Percentiles rank a stretch among this genome's conserved stretches.
Evolutionary conservation across 2,329 filamentous ascomycete genomes (phyloP).

Genomic region (Calonectria hongkongensis): DNA sequence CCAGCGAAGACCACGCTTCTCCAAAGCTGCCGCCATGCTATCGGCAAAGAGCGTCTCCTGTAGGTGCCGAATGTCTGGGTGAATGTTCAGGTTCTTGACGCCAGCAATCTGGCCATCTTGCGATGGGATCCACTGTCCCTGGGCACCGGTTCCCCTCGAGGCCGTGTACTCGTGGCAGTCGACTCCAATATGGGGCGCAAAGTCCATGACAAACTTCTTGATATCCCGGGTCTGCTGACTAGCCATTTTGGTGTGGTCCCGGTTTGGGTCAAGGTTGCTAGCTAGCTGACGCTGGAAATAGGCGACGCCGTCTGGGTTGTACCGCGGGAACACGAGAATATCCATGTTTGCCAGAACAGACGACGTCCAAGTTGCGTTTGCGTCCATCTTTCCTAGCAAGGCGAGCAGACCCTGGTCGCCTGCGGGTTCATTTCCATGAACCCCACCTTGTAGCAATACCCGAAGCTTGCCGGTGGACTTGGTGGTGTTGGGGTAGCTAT

Average conservation of each 20-base stretch:
- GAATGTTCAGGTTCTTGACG: conserved; percentile 56
- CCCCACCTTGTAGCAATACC: conserved; percentile 54
- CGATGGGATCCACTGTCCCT: conserved; percentile 51
- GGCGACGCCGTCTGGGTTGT: conserved; percentile 55
- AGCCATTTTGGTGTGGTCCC: conserved; percentile 55
- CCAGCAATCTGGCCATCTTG: conserved; percentile 53
- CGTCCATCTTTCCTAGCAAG: conserved; percentile 54
- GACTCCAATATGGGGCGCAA: conserved; percentile 52
- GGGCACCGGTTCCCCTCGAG: conserved; percentile 49
- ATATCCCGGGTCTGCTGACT: conserved; percentile 52
- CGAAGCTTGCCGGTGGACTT: conserved; percentile 52
- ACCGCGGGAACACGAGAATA: conserved; percentile 55
- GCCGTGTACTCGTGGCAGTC: conserved; percentile 55
- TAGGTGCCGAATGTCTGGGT: conserved; percentile 53
- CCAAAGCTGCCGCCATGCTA: conserved; percentile 49
- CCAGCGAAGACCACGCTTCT: conserved; percentile 50
- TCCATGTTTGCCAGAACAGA: conserved; percentile 54
- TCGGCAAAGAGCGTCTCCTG: conserved; percentile 47
- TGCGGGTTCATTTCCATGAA: conserved; percentile 56
- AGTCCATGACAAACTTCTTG: conserved; percentile 50
- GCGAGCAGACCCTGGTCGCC: conserved; percentile 55
- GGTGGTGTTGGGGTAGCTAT: conserved; percentile 33
- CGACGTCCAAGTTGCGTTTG: conserved; percentile 51
- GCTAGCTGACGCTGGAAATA: conserved; percentile 55
- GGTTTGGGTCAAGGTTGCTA: conserved; percentile 54